Evolutionary conservation across 1,139 yeast genomes (phyloP).

Genomic region (Blastobotrys indianensis): DNA sequence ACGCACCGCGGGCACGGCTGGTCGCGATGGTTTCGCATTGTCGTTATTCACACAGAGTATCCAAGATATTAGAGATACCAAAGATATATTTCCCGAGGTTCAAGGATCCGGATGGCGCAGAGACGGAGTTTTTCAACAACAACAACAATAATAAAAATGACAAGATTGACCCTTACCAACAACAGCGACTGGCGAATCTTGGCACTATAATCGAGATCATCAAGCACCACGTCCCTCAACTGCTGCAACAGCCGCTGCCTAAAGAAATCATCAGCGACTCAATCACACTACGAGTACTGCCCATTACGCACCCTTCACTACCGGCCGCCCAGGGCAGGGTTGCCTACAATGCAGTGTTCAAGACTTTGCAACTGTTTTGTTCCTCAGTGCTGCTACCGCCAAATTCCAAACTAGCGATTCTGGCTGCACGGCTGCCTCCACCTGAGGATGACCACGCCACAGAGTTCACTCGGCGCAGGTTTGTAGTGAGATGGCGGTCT

Average conservation of each 20-base stretch:
- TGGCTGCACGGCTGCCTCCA: slow-evolving; percentile 17
- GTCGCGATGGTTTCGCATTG: background rate
- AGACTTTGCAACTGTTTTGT: slow-evolving; percentile 28
- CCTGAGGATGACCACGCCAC: background rate
- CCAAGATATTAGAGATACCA: background rate
- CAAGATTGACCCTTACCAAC: slow-evolving; percentile 4
- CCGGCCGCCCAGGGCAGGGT: slow-evolving; percentile 59
- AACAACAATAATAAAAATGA: too few relatives aligned
- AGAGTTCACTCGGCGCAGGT: slow-evolving; percentile 14
- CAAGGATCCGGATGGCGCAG: background rate
- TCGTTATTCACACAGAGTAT: too few relatives aligned
- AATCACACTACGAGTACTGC: slow-evolving; percentile 57
- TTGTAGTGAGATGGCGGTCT: slow-evolving; percentile 23
- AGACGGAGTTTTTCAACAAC: background rate
- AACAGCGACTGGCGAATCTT: slow-evolving; percentile 44
- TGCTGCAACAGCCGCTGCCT: slow-evolving; percentile 49
- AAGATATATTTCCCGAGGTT: background rate
- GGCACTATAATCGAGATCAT: slow-evolving; percentile 55
- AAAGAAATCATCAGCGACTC: slow-evolving; percentile 44
- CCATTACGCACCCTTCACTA: slow-evolving; percentile 52
- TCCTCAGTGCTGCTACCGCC: slow-evolving; percentile 29
- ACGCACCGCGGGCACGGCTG: background rate
- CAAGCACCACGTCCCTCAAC: slow-evolving; percentile 48
- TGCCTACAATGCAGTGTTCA: slow-evolving; percentile 47
- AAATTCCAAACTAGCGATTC: slow-evolving; percentile 21